A percentile compares a stretch with the other conserved stretches of the same genome.
Evolutionary conservation across 2,329 filamentous ascomycete species (phyloP).

Genomic region (Sarocladium brachiariae): DNA sequence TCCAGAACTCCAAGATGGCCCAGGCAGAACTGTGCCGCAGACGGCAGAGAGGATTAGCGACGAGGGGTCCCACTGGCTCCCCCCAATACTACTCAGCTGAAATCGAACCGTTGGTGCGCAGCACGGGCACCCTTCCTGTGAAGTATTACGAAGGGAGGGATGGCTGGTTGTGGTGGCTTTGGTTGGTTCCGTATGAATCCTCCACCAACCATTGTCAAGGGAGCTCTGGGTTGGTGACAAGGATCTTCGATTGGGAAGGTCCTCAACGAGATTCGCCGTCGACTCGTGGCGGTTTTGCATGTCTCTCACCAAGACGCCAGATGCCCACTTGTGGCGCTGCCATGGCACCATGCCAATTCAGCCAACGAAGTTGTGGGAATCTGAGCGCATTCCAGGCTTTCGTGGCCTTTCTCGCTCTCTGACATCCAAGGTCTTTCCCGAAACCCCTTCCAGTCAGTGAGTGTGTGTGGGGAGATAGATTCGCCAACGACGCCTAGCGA

Average conservation of each 20-base stretch:
- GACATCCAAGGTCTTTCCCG: neutral
- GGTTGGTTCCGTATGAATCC: neutral
- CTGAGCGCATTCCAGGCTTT: neutral
- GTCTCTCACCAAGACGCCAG: neutral
- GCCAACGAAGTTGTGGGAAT: neutral
- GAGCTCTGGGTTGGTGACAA: neutral
- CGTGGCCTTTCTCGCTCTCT: neutral
- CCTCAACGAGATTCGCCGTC: neutral
- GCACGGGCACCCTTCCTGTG: no score
- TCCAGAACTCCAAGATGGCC: conserved; percentile 5
- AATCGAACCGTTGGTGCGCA: no score
- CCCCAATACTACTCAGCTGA: no score
- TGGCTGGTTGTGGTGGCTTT: neutral
- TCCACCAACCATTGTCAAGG: neutral
- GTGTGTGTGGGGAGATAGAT: neutral
- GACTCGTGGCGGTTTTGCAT: neutral
- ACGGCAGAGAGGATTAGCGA: conserved; percentile 5
- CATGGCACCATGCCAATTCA: neutral
- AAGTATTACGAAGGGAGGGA: no score
- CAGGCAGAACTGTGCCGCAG: conserved; percentile 2
- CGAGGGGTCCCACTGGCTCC: neutral
- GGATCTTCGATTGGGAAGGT: conserved; percentile 7
- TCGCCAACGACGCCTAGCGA: neutral
- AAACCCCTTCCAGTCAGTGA: neutral
- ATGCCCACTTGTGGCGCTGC: neutral